Evolutionary conservation across 78 protist species (phyloP).

Genomic region (Dictyostelium firmibasis): DNA sequence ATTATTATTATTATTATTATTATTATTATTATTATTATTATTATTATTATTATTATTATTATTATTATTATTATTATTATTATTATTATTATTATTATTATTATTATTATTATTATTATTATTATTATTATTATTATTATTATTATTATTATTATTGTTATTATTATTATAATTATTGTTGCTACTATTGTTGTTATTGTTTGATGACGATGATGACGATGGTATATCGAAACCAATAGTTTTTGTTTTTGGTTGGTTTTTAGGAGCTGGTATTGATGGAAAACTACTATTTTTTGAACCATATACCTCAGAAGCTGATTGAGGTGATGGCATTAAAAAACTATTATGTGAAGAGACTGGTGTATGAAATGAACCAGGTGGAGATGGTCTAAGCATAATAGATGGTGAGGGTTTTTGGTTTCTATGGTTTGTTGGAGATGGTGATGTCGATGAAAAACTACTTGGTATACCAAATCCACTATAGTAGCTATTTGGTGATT

Average conservation of each 20-base stretch:
- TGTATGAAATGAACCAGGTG: neutral
- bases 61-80: no score
- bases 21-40: no score
- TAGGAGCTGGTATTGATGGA: neutral
- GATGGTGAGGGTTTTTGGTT: neutral
- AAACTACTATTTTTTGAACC: neutral
- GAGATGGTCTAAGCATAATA: neutral
- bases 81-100: no score
- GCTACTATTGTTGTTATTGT: neutral
- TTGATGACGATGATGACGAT: neutral
- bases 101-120: no score
- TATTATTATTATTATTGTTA: no score
- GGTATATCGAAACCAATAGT: constrained; percentile 34
- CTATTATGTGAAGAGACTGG: neutral
- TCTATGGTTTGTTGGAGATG: neutral
- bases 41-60: no score
- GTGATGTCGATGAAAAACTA: neutral
- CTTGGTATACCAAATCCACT: neutral
- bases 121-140: no score
- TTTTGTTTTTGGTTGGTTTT: constrained; percentile 6
- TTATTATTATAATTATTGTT: no score
- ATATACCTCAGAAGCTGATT: neutral
- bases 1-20: no score
- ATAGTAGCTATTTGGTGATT: constrained; percentile 7
- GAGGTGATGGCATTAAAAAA: constrained; percentile 14